Evolutionary conservation across 176 grass and related monocot genomes (phyloP).

Genomic region (Chloris gayana): DNA sequence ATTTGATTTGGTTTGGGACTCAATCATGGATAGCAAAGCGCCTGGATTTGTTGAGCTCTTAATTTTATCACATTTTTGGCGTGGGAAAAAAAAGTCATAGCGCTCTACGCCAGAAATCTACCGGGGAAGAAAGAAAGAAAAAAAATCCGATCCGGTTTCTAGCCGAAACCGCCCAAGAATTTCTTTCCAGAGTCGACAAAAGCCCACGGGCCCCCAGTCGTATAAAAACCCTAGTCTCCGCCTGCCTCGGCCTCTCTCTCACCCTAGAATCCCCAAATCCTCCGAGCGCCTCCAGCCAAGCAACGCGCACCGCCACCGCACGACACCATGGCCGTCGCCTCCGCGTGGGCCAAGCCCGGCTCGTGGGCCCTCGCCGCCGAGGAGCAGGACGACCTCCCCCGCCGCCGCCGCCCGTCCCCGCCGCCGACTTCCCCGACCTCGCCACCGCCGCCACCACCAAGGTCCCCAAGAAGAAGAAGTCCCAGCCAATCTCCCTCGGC

Average conservation of each 20-base stretch:
- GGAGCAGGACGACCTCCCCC: constrained; percentile 58
- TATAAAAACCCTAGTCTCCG: constrained; percentile 44
- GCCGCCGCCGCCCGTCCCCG: constrained; percentile 31
- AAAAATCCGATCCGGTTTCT: too few relatives aligned
- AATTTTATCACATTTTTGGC: too few relatives aligned
- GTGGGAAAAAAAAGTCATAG: too few relatives aligned
- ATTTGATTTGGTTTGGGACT: too few relatives aligned
- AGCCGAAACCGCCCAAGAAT: neutral
- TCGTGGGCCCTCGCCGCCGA: constrained; percentile 70
- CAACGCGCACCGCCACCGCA: constrained; percentile 27
- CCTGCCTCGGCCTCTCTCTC: neutral
- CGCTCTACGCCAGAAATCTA: too few relatives aligned
- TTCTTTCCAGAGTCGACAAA: neutral
- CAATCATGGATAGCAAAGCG: too few relatives aligned
- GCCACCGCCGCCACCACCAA: constrained; percentile 52
- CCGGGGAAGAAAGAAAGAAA: too few relatives aligned
- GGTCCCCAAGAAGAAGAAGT: constrained; percentile 73
- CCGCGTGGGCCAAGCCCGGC: constrained; percentile 72
- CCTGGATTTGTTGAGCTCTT: neutral
- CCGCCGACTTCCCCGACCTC: constrained; percentile 64
- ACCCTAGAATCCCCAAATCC: constrained; percentile 38
- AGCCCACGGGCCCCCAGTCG: constrained; percentile 4
- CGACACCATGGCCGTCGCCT: constrained; percentile 52
- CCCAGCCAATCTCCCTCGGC: constrained; percentile 46
- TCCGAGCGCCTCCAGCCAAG: neutral